Conservation (phyloP, 345 rosid species). For the Laguncularia racemosa region DNA sequence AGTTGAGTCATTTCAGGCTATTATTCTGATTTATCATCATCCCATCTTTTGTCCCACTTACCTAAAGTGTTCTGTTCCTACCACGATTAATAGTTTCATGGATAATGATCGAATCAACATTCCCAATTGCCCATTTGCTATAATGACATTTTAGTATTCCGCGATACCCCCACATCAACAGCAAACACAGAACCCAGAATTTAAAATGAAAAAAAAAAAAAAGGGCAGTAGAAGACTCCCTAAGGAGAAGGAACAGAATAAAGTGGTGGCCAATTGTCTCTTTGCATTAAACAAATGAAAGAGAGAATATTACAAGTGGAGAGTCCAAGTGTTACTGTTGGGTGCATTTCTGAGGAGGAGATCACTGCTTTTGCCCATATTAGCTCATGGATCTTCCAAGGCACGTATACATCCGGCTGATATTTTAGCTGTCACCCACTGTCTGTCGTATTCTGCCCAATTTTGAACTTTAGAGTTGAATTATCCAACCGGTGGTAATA, state of each 20-base stretch:
- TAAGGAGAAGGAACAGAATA: neutral
- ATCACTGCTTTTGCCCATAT: constrained; percentile 11
- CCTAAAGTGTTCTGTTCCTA: constrained; percentile 10
- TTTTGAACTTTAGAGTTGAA: too few relatives aligned
- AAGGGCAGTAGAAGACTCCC: constrained; percentile 5
- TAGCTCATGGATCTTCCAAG: neutral
- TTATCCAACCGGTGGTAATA: too few relatives aligned
- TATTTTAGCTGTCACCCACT: too few relatives aligned
- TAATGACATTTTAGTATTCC: neutral
- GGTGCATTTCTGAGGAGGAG: constrained; percentile 33
- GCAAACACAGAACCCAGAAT: neutral
- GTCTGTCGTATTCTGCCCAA: too few relatives aligned
- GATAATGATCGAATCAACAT: constrained; percentile 3
- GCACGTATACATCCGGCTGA: too few relatives aligned
- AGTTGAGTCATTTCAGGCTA: constrained; percentile 4
- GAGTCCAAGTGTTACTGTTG: constrained; percentile 17
- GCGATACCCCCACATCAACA: constrained; percentile 11
- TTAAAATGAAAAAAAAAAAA: neutral
- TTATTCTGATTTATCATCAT: neutral
- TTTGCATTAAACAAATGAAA: constrained; percentile 6
- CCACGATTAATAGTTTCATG: constrained; percentile 8
- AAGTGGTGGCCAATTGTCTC: constrained; percentile 15
- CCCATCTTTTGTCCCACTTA: constrained; percentile 10
- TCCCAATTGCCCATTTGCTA: constrained; percentile 2
- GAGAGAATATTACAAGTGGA: constrained; percentile 14